These are phyloP conservation scores for Neurospora sp. DNA, from an alignment of 495 filamentous ascomycete species.

Conservation along the genomic window DNA sequence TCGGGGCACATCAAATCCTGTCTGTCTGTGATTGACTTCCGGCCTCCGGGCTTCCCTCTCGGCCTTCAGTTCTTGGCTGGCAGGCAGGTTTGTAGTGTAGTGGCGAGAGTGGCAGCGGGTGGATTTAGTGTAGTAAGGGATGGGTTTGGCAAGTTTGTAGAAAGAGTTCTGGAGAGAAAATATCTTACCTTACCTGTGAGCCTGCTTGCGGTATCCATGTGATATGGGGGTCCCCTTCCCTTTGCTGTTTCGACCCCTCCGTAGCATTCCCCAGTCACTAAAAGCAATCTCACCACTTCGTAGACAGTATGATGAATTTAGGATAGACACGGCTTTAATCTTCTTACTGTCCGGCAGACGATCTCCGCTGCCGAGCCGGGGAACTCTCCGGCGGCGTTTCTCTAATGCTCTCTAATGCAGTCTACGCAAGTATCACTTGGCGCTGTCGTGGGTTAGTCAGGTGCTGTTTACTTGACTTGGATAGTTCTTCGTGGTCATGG, in stretches of 20 bases:
- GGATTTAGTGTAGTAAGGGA: too few relatives aligned
- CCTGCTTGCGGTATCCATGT: not conserved
- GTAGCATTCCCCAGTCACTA: not conserved
- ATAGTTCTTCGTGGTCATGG: not conserved
- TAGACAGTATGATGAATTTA: not conserved
- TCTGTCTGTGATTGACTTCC: not conserved
- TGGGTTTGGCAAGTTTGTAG: not conserved
- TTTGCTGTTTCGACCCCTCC: not conserved
- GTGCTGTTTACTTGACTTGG: not conserved
- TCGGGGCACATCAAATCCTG: not conserved
- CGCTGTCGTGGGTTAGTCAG: not conserved
- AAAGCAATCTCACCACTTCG: not conserved
- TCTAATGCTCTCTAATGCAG: not conserved
- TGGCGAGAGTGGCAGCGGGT: too few relatives aligned
- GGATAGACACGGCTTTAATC: not conserved
- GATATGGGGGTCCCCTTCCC: not conserved
- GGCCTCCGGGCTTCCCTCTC: not conserved
- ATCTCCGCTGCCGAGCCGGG: not conserved
- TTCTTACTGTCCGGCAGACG: not conserved
- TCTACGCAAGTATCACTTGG: not conserved
- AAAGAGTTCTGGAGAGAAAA: not conserved
- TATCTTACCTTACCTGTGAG: not conserved
- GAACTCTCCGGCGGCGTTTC: not conserved
- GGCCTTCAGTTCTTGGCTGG: not conserved
- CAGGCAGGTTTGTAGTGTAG: not conserved